These are phyloP conservation scores for Quercus agrifolia DNA, from an alignment of 306 rosid genomes.

Conservation along the genomic window DNA sequence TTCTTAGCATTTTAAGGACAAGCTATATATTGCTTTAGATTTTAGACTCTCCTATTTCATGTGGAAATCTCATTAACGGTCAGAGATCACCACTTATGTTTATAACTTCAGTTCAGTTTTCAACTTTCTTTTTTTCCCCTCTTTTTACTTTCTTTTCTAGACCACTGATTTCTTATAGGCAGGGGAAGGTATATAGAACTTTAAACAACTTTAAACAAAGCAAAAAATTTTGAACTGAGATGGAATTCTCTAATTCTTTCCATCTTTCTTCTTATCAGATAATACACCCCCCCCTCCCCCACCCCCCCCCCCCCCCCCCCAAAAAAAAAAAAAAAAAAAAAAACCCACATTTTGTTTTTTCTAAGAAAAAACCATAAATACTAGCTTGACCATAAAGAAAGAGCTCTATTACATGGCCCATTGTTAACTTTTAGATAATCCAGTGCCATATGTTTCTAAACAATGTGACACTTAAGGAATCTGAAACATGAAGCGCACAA, in stretches of 20 bases:
- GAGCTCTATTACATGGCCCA: background rate
- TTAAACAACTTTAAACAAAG: background rate
- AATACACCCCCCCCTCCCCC: background rate
- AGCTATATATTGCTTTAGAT: too few species aligned
- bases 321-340: too few species aligned
- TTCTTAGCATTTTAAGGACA: too few species aligned
- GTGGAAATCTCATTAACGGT: background rate
- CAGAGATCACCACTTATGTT: background rate
- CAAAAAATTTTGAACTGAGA: constrained; percentile 25
- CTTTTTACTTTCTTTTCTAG: background rate
- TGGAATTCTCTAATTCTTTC: constrained; percentile 18
- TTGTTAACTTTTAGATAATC: background rate
- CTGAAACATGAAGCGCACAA: background rate
- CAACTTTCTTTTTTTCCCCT: background rate
- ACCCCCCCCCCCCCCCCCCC: too few species aligned
- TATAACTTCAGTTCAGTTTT: background rate
- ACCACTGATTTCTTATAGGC: constrained; percentile 49
- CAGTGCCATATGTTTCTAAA: background rate
- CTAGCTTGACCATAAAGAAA: background rate
- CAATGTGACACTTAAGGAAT: background rate
- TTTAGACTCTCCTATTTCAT: background rate
- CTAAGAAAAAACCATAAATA: too few species aligned
- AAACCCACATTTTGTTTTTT: too few species aligned
- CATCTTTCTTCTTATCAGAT: constrained; percentile 30
- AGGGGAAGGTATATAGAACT: constrained; percentile 53